Evolutionary conservation across 352 stramenopile genomes (phyloP), one percentile per base, ranked within the genome.

Genomic region (Globisporangium cylindrosporum): DNA sequence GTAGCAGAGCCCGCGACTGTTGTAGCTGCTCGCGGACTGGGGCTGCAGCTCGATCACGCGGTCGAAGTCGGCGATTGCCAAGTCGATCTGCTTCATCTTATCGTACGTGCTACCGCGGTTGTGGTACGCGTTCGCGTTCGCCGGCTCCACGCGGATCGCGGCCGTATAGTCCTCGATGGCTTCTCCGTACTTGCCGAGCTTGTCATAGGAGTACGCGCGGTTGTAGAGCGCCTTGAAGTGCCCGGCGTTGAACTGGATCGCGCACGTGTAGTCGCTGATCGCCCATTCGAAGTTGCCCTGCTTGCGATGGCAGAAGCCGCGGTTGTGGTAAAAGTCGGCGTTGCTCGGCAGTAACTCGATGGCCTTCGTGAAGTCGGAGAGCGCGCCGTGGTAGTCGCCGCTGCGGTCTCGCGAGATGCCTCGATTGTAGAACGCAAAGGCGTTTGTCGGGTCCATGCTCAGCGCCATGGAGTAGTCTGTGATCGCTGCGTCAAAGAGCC

Each of bases 181-280:
- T 22, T 91, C 80, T 3, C 74, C 63, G 43, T 80, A 93, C 10
- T 77, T 68, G 4, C 85, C 83, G 0, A 97, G 76, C 68, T 94
- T 94, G 74, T 97, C 90, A 64, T 80, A 86, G 34, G 82, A 96
- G 68, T 95, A 97, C 20, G 89, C 90, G 12, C 89, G 84, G 55
- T 96, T 96, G 71, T 96, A 97, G 25, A 94, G 74, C 49, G 90
- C 90, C 72, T 96, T 97, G 69, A 96, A 97, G 67, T 97, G 89
- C 10, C 70, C 65, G 25, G 86, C 59, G 63, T 96, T 85, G 60
- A 86, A 77, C 15, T 78, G 64, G 29, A 97, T 81, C 14, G 90
- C 89, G 9, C 75, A 71, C 38, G 77, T 87, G 76, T 96, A 97
- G 67, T 95, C 88, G 18, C 67, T 66, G 63, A 97, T 93, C 18